These are phyloP conservation scores for Monascus ruber DNA, from an alignment of 2,329 filamentous ascomycete genomes.

Conservation along the genomic window DNA sequence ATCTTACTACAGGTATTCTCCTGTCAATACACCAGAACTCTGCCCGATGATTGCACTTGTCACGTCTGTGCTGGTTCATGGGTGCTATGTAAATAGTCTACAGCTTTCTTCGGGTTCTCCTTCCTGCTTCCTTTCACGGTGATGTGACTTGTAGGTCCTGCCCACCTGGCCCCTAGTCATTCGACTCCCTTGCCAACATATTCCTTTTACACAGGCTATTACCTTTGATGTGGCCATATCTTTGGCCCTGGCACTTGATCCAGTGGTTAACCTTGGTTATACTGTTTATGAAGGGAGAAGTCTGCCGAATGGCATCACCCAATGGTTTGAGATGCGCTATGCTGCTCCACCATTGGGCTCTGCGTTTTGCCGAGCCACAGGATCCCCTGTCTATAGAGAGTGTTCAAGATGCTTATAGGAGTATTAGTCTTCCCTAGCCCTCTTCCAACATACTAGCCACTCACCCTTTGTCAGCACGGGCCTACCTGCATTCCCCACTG, in stretches of 20 bases:
- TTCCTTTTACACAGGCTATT: slow-evolving; percentile 2
- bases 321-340: slow-evolving; percentile 67
- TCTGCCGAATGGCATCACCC: slow-evolving; percentile 47
- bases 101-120: too few species aligned
- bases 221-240: slow-evolving; percentile 1
- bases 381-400: slow-evolving; percentile 43
- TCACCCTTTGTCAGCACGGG: slow-evolving; percentile 22
- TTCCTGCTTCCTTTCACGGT: too few species aligned
- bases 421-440: slow-evolving; percentile 21
- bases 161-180: too few species aligned
- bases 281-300: slow-evolving; percentile 51
- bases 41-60: too few species aligned
- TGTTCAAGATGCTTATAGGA: slow-evolving; percentile 43
- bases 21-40: too few species aligned
- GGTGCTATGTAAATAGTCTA: too few species aligned
- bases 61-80: too few species aligned
- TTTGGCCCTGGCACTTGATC: slow-evolving; percentile 13
- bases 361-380: slow-evolving; percentile 57
- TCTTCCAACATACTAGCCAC: neutral
- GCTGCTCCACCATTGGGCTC: slow-evolving; percentile 57
- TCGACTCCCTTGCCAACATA: slow-evolving; percentile 3
- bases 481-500: slow-evolving; percentile 53
- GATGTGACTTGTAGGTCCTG: too few species aligned
- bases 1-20: too few species aligned
- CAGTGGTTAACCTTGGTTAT: slow-evolving; percentile 53